Conservation (phyloP, 495 filamentous ascomycete genomes). For the Parmelia sp. region DNA sequence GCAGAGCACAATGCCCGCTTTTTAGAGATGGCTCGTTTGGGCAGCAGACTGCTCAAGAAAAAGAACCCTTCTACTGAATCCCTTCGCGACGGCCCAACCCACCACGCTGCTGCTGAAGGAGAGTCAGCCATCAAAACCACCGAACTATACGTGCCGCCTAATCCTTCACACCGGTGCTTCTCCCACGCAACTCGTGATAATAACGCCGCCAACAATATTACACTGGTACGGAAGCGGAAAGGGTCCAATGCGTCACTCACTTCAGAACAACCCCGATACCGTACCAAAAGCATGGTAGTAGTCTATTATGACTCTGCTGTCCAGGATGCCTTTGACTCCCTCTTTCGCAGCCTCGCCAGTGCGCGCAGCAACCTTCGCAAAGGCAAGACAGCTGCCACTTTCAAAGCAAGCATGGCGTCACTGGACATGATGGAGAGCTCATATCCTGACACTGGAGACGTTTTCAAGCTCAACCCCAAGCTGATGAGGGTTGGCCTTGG, state of each 20-base stretch:
- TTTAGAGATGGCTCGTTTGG: slow-evolving; percentile 38
- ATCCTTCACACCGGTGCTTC: slow-evolving; percentile 11
- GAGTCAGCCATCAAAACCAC: slow-evolving; percentile 6
- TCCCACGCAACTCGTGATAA: slow-evolving; percentile 19
- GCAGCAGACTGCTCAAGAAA: slow-evolving; percentile 35
- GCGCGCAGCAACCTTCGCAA: slow-evolving; percentile 77
- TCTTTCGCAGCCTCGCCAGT: slow-evolving; percentile 73
- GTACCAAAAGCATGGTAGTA: slow-evolving; percentile 71
- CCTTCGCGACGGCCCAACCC: slow-evolving; percentile 34
- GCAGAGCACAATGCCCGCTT: slow-evolving; percentile 64
- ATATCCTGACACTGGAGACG: slow-evolving; percentile 1
- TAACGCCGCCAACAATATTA: slow-evolving; percentile 22
- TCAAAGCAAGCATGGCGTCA: slow-evolving; percentile 25
- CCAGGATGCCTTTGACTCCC: slow-evolving; percentile 69
- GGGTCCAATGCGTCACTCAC: slow-evolving; percentile 30
- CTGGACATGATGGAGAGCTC: slow-evolving; percentile 14
- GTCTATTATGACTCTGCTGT: slow-evolving; percentile 86
- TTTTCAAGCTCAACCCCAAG: slow-evolving; percentile 17
- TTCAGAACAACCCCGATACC: slow-evolving; percentile 48
- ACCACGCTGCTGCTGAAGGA: slow-evolving; percentile 7
- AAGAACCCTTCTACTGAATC: slow-evolving; percentile 61
- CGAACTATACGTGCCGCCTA: slow-evolving; percentile 2
- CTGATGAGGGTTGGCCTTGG: slow-evolving; percentile 10
- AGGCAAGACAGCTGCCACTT: slow-evolving; percentile 60
- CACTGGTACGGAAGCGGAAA: slow-evolving; percentile 27